These are phyloP conservation scores for Talaromyces wortmannii DNA, from an alignment of 495 filamentous ascomycete species.

Conservation along the genomic window DNA sequence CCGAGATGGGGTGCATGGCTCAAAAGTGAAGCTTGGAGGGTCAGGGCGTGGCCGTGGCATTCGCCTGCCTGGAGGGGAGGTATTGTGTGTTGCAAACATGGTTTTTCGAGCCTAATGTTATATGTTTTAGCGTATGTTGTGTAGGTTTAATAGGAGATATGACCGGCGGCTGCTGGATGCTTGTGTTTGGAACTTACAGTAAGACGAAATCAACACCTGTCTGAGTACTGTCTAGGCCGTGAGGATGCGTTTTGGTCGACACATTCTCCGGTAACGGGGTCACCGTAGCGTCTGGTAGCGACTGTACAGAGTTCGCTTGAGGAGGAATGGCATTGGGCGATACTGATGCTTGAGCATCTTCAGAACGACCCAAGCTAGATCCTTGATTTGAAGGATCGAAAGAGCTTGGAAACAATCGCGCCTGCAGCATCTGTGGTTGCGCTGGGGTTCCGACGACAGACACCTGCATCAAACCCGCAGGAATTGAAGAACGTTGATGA, in stretches of 20 bases:
- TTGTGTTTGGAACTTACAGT: slow-evolving; percentile 12
- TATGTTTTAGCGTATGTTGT: too few relatives aligned
- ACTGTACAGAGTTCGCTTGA: not conserved
- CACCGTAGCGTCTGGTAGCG: not conserved
- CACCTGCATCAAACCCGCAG: not conserved
- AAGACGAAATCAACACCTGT: slow-evolving; percentile 13
- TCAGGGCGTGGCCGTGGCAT: slow-evolving; percentile 8
- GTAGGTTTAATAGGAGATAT: too few relatives aligned
- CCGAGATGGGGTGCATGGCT: slow-evolving; percentile 5
- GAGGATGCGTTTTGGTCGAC: not conserved
- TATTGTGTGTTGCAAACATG: slow-evolving; percentile 9
- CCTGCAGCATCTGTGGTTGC: not conserved
- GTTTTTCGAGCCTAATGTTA: slow-evolving; percentile 8
- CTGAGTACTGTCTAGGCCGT: slow-evolving; percentile 4
- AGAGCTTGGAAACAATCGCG: not conserved
- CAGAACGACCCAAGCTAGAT: too few relatives aligned
- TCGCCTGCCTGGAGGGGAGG: not conserved
- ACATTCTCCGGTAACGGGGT: not conserved
- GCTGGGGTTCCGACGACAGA: not conserved
- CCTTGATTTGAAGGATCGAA: not conserved
- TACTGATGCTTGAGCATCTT: too few relatives aligned
- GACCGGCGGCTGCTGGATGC: too few relatives aligned
- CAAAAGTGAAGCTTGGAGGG: slow-evolving; percentile 8
- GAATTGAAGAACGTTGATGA: not conserved
- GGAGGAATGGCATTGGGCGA: not conserved